Evolutionary conservation across 1,284 basidiomycete genomes (phyloP), one percentile per base, ranked within the genome.

Genomic region (Ustilago hordei): DNA sequence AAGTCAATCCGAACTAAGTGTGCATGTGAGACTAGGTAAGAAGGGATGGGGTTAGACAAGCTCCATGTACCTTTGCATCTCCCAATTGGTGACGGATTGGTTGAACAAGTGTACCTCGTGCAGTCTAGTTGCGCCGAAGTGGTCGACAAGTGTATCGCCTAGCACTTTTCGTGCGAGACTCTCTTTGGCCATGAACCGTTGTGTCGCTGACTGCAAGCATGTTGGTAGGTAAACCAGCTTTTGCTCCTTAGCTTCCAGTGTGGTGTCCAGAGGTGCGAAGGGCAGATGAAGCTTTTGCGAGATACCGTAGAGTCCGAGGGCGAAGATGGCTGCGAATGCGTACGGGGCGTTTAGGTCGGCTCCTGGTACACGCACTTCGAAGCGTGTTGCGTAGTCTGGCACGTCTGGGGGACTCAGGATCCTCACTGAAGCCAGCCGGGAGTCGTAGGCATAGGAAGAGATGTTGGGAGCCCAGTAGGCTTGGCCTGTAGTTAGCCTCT

Each of bases 331-430:
- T 52, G 93, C 91, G 55, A 98, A 88, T 0, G 94, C 91, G 79
- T 92, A 94, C 87, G 95, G 93, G 0, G 95, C 92, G 86, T 96
- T 95, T 90, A 97, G 93, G 84, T 98, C 95, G 45, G 95, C 95
- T 19, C 96, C 95, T 3, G 96, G 95, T n/a, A 98, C 91, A 55
- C 95, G 92, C 52, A 97, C 87, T 87, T 97, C 95, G 79, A 97
- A 90, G 54, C 96, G 90, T 1, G 96, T 96, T 3, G 93, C 94
- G 8, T 91, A 87, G 11, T 90, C 89, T 4, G 92, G 90, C 9
- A 92, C 92, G 7, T 93, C 92, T 0, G 95, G 96, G 2, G 95
- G 94, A 0, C 92, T 92, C 81, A 98, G 91, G 78, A 98, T 92
- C 47, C 95, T 91, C 63, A 98, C 91, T 11, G 93, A 95, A 2